Base-by-base conservation (phyloP, 2,329 filamentous ascomycete genomes). In the Ascochyta viciae-villosae region DNA sequence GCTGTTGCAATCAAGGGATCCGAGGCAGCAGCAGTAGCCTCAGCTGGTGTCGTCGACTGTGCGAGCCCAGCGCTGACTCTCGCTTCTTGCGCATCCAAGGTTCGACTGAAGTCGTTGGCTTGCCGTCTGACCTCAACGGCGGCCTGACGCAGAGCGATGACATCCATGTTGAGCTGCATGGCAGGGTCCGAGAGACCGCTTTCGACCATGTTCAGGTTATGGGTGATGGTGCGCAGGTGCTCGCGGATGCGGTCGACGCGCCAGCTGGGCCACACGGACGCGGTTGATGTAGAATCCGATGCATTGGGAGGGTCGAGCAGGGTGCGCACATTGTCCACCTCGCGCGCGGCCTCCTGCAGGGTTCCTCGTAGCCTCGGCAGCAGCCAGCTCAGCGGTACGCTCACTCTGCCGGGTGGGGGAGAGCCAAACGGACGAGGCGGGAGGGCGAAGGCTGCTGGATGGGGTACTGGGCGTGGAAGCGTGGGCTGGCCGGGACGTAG, bases 241-340 rank as follows among this genome's bases (percentile, higher is more conserved):
- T 61, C 62, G 31, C 65, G 65, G 13, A 73, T 65, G 7, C 64
- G 67, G 5, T 68, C 65, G 2, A 70, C 51, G 3, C 72, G 70
- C 71, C 70, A 74, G n/a, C 50, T 42, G 1, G 71, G 70, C 15
- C 67, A 57, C 6, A 57, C 45, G 10, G 61, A 8, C n/a, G 40
- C 15, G 51, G 48, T 15, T 27, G 51, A 34, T 24, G 46, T 40
- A 15, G 52, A 9, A 12, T 53, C 33, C 22, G 66, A 64, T n/a
- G 34, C 29, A 10, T 35, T 37, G 16, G 40, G 39, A 8, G 46
- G 46, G 12, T 31, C 26, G 13, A 73, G 47, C 38, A 74, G 35
- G 1, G 60, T 44, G 12, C 68, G 65, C 4, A 70, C 62, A 45
- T 73, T 74, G 6, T 72, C 69, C 63, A 75, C 67, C 49, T 74